Base-by-base conservation (phyloP, 306 rosid genomes). In the Rosa persica region DNA sequence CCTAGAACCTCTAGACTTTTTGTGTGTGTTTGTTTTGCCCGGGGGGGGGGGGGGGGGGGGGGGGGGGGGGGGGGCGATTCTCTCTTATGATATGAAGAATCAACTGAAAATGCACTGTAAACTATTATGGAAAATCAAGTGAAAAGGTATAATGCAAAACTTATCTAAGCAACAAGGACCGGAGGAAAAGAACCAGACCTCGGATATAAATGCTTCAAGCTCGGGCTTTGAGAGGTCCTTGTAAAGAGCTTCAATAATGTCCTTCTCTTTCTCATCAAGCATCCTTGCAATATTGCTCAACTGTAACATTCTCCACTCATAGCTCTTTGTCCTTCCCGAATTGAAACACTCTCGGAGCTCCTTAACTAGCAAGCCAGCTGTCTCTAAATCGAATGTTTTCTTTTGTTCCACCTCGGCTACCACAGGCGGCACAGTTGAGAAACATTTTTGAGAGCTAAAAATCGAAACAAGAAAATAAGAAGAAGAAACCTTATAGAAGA, bases 241-340 rank as follows among this genome's bases (percentile, higher is more conserved):
- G 23, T 83, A n/a, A 54, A 93, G 91, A 12, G 98, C 98, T 39
- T 81, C 80, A 60, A 19, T 8, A 65, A 93, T 90, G 66, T 89
- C 90, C 65, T 83, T 82, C 83, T 93, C 98, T 52, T 71, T 89
- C 47, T 89, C 94, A 78, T 81, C 82, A 69, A 93, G 82, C 98
- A 93, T 89, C 88, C 75, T 89, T 19, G 70, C 84, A 79, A 93
- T 87, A 51, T 84, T 83, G 66, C 88, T 80, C 80, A 93, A 84
- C 76, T 93, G 98, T 5, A 87, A 85, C 51, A 89, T 76, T 78
- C 96, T 69, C 98, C 98, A 93, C 58, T 89, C 93, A 22, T 89
- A 93, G 85, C 88, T 89, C 87, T 73, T 91, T 47, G 94, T 90
- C 82, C 61, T 91, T 22, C 98, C 98, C 0, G 91, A 78, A 72